Evolutionary conservation across 352 stramenopile genomes (phyloP).

Genomic region (Plasmopara muralis): DNA sequence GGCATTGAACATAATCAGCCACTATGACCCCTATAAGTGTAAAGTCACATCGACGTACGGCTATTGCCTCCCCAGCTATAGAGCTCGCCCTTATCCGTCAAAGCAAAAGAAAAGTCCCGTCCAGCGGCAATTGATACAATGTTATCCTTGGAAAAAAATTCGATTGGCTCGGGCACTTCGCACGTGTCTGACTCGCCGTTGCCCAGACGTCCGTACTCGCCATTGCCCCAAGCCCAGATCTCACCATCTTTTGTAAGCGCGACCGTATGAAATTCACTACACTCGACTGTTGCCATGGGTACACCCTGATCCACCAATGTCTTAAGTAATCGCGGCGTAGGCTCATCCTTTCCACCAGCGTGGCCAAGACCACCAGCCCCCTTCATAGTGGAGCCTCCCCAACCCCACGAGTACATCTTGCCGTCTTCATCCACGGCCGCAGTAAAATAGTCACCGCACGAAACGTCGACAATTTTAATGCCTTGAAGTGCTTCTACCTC

Average conservation of each 20-base stretch:
- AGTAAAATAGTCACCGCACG: constrained; percentile 83
- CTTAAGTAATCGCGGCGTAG: constrained; percentile 53
- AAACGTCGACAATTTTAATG: constrained; percentile 76
- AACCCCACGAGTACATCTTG: constrained; percentile 90
- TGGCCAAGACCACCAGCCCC: constrained; percentile 68
- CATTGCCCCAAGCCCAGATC: constrained; percentile 88
- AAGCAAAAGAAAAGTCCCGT: constrained; percentile 84
- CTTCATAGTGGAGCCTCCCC: constrained; percentile 80
- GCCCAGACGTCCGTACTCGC: constrained; percentile 87
- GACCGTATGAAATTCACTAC: constrained; percentile 86
- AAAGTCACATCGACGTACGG: constrained; percentile 38
- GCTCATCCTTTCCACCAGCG: constrained; percentile 64
- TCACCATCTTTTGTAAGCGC: constrained; percentile 85
- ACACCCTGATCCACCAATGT: constrained; percentile 79
- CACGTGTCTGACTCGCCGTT: constrained; percentile 83
- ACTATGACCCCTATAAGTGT: background rate
- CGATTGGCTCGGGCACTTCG: constrained; percentile 76
- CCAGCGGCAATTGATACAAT: constrained; percentile 71
- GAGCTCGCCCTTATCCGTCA: constrained; percentile 78
- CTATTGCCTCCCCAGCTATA: constrained; percentile 92
- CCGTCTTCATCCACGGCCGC: constrained; percentile 77
- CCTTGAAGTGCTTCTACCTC: constrained; percentile 65
- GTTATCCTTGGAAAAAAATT: constrained; percentile 76
- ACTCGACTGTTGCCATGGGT: constrained; percentile 64
- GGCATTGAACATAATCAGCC: constrained; percentile 1